Conservation (phyloP, 352 stramenopile genomes). For the Pythium volutum region DNA sequence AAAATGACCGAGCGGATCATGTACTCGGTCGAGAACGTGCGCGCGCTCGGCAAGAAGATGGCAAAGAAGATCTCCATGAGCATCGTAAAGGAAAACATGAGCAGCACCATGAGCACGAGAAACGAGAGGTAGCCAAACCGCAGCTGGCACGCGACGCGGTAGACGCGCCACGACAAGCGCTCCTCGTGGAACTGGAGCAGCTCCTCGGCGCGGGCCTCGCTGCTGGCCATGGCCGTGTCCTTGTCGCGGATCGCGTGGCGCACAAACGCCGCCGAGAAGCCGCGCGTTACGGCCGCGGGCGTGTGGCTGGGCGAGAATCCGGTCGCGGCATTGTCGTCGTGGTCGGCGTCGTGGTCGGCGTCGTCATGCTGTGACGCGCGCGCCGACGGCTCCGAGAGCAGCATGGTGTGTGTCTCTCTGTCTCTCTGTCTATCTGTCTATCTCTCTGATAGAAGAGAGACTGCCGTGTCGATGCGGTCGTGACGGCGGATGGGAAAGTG, state of each 20-base stretch:
- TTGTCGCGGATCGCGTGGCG: conserved; percentile 18
- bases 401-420: not conserved
- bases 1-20: conserved; percentile 65
- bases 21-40: conserved; percentile 74
- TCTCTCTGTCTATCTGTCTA: not conserved
- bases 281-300: conserved; percentile 28
- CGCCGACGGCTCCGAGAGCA: conserved; percentile 12
- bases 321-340: conserved; percentile 5
- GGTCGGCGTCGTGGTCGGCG: no score
- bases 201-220: conserved; percentile 51
- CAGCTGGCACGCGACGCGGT: conserved; percentile 80
- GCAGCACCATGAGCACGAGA: conserved; percentile 85
- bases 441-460: not conserved
- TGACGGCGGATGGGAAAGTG: not conserved
- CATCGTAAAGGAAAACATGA: conserved; percentile 89
- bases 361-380: conserved; percentile 3
- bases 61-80: conserved; percentile 91
- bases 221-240: conserved; percentile 38
- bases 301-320: conserved; percentile 48
- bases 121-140: conserved; percentile 87
- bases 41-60: conserved; percentile 83
- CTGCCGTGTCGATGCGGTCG: not conserved
- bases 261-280: conserved; percentile 34
- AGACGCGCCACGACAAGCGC: conserved; percentile 57
- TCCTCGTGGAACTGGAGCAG: conserved; percentile 45